phyloP scores from a whole-genome alignment of 768 basidiomycete genomes.

The Mycena vitilis region DNA sequence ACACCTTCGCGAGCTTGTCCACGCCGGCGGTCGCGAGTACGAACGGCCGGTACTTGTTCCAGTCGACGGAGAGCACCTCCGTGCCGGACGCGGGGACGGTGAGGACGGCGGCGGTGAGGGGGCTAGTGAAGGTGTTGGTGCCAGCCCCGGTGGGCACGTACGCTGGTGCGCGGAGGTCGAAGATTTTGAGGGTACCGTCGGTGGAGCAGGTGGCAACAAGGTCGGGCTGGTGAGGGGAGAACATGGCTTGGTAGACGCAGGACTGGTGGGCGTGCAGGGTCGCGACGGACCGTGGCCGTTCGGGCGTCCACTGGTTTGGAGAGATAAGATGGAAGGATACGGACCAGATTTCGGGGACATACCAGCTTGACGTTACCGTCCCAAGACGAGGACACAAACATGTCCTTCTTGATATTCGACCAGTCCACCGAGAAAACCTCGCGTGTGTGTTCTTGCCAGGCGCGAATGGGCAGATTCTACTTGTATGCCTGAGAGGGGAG shows the following conservation, averaged over 20 bases:
- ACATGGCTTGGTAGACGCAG: conserved; percentile 91
- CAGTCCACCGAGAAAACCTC: conserved; percentile 96
- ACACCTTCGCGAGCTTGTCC: conserved; percentile 80
- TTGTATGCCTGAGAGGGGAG: conserved; percentile 34
- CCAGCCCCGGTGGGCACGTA: conserved; percentile 64
- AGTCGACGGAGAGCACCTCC: conserved; percentile 87
- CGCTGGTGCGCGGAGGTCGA: conserved; percentile 79
- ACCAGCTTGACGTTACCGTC: conserved; percentile 92
- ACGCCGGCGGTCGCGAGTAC: conserved; percentile 83
- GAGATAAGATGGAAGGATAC: background rate
- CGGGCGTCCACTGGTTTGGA: conserved; percentile 82
- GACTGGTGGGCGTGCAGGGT: conserved; percentile 87
- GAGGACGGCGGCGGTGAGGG: conserved; percentile 76
- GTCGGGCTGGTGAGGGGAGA: conserved; percentile 92
- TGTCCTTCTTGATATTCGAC: conserved; percentile 93
- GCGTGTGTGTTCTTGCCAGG: conserved; percentile 94
- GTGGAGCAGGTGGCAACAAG: conserved; percentile 86
- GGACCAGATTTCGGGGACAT: conserved; percentile 41
- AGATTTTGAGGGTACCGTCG: conserved; percentile 87
- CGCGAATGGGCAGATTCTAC: conserved; percentile 89
- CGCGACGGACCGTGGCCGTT: conserved; percentile 78
- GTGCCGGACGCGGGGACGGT: conserved; percentile 83
- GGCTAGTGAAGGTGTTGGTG: conserved; percentile 70
- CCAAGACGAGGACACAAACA: conserved; percentile 91
- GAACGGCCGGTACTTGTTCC: conserved; percentile 92